These are phyloP conservation scores for Agastache rugosa DNA, from an alignment of 257 asterid genomes.

Conservation along the genomic window DNA sequence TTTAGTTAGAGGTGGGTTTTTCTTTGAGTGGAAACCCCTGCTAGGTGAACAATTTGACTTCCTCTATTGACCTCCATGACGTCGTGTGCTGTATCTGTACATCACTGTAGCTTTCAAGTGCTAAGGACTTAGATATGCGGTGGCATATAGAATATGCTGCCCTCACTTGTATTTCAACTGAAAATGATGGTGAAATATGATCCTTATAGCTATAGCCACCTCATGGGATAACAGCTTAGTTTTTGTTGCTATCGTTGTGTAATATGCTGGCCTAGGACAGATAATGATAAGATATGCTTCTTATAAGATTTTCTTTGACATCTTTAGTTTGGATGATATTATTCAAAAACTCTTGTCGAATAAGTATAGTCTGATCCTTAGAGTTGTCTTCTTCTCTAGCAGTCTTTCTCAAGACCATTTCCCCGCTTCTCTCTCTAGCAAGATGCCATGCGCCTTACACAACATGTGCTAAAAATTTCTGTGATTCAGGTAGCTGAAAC, in stretches of 20 bases:
- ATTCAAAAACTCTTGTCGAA: not conserved
- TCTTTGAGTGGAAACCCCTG: not conserved
- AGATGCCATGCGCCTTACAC: slow-evolving; percentile 14
- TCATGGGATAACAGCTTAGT: not conserved
- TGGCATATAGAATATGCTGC: not conserved
- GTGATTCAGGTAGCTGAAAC: slow-evolving; percentile 69
- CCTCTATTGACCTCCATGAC: not conserved
- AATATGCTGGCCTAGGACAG: not conserved
- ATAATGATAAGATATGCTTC: not conserved
- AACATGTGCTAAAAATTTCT: slow-evolving; percentile 9
- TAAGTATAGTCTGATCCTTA: not conserved
- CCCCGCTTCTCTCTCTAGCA: slow-evolving; percentile 3
- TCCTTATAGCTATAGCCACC: not conserved
- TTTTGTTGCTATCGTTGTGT: not conserved
- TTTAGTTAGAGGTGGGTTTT: slow-evolving; percentile 17
- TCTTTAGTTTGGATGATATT: not conserved
- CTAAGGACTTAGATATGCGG: not conserved
- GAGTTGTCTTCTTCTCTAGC: not conserved
- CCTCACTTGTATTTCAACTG: not conserved
- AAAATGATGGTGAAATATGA: not conserved
- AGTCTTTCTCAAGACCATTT: not conserved
- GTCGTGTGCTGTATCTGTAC: not conserved
- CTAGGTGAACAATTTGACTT: not conserved
- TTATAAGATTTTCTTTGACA: not conserved
- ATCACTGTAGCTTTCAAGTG: not conserved